These are phyloP conservation scores for Fremontodendron californicum DNA, from an alignment of 345 rosid species.

Conservation along the genomic window DNA sequence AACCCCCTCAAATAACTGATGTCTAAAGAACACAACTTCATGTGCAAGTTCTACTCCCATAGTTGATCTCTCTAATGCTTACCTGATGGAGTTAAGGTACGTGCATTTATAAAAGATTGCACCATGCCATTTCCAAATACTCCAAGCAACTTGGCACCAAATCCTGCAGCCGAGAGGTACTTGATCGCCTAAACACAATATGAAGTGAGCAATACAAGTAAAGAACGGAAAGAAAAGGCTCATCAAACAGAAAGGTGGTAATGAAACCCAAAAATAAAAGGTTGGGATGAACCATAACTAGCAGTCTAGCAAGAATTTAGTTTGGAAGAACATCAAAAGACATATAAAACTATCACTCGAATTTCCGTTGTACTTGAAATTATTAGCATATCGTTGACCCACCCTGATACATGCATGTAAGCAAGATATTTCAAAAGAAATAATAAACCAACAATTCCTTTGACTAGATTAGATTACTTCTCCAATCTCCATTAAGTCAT, in stretches of 20 bases:
- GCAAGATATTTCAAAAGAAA: not conserved
- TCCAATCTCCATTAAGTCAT: not conserved
- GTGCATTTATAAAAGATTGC: constrained; percentile 88
- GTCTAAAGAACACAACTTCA: not conserved
- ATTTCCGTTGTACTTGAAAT: not conserved
- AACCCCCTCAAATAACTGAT: not conserved
- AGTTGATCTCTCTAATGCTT: constrained; percentile 12
- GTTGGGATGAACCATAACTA: not conserved
- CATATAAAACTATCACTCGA: not conserved
- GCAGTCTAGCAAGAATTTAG: not conserved
- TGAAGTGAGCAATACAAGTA: constrained; percentile 19
- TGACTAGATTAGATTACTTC: not conserved
- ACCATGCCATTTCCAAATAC: constrained; percentile 95
- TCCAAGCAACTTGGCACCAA: constrained; percentile 96
- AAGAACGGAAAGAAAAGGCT: not conserved
- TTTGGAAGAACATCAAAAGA: not conserved
- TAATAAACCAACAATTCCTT: not conserved
- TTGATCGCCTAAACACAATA: constrained; percentile 69
- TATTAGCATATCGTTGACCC: not conserved
- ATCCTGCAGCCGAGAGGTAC: constrained; percentile 93
- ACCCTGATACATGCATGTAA: not conserved
- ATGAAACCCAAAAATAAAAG: not conserved
- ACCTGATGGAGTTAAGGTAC: constrained; percentile 79
- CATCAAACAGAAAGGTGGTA: not conserved
- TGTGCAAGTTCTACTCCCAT: not conserved